phyloP scores from a whole-genome alignment of 495 filamentous ascomycete species.

The Sabuloglossum arenarium region DNA sequence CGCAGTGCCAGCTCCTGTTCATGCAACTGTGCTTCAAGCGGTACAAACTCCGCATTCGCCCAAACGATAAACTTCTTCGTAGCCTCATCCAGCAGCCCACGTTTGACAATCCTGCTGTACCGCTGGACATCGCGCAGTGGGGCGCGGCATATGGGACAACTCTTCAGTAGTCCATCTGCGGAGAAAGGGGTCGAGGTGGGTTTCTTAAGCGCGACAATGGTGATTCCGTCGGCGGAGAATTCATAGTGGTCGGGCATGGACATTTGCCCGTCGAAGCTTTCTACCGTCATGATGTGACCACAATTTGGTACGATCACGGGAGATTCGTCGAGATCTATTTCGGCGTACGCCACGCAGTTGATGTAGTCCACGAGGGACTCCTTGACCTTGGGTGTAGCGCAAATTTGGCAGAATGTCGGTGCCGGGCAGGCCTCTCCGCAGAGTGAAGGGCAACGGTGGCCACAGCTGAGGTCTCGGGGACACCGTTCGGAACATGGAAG shows the following conservation, averaged over 20 bases:
- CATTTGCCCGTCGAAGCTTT: slow-evolving; percentile 46
- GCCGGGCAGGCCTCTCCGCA: slow-evolving; percentile 46
- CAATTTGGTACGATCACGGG: slow-evolving; percentile 44
- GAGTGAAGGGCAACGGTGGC: slow-evolving; percentile 45
- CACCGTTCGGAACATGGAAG: slow-evolving; percentile 50
- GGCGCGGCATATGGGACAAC: slow-evolving; percentile 41
- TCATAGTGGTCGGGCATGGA: slow-evolving; percentile 36
- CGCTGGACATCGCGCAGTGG: slow-evolving; percentile 39
- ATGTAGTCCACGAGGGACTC: slow-evolving; percentile 32
- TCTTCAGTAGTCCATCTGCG: slow-evolving; percentile 28
- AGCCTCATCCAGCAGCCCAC: slow-evolving; percentile 41
- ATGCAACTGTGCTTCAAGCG: slow-evolving; percentile 24
- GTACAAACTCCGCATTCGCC: slow-evolving; percentile 26
- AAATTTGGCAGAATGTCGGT: slow-evolving; percentile 33
- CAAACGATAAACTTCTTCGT: slow-evolving; percentile 43
- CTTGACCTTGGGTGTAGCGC: slow-evolving; percentile 22
- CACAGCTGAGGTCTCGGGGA: slow-evolving; percentile 31
- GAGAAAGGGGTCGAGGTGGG: slow-evolving; percentile 29
- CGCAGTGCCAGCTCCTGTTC: slow-evolving; percentile 15
- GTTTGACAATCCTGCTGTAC: slow-evolving; percentile 44
- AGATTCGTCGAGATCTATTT: slow-evolving; percentile 33
- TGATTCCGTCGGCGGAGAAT: slow-evolving; percentile 22
- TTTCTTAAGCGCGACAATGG: slow-evolving; percentile 21
- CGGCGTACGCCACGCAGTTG: slow-evolving; percentile 25
- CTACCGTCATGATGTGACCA: slow-evolving; percentile 41